Evolutionary conservation across 768 basidiomycete genomes (phyloP).

Genomic region (Coprinopsis marcescibilis): DNA sequence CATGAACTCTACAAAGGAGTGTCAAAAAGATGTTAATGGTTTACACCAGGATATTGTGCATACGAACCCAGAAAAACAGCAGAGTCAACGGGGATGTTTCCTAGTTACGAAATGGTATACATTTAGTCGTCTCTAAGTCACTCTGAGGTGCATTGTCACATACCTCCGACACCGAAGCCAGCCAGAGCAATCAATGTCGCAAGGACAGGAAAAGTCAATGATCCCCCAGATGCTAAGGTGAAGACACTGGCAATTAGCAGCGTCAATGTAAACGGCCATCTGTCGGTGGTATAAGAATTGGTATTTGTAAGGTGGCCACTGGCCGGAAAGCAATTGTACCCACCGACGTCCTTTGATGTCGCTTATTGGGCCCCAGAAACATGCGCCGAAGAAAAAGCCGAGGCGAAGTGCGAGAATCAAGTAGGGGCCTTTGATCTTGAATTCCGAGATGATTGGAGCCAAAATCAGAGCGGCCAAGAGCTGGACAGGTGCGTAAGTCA

Average conservation of each 20-base stretch:
- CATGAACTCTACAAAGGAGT: neutral
- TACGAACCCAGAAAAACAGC: neutral
- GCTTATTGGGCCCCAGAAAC: neutral
- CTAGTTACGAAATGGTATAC: neutral
- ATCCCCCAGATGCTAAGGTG: slow-evolving; percentile 55
- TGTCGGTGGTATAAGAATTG: neutral
- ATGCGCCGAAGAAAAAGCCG: neutral
- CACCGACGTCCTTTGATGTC: neutral
- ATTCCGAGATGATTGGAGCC: neutral
- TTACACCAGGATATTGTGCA: neutral
- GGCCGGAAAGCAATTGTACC: neutral
- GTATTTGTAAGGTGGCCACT: neutral
- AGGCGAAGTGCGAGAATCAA: neutral
- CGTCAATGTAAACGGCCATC: slow-evolving; percentile 53
- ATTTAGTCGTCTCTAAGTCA: neutral
- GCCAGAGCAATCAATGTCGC: slow-evolving; percentile 49
- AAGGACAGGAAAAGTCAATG: slow-evolving; percentile 46
- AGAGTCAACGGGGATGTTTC: slow-evolving; percentile 2
- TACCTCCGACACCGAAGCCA: slow-evolving; percentile 66
- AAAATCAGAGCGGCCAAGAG: neutral
- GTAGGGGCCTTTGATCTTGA: neutral
- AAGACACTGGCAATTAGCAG: slow-evolving; percentile 64
- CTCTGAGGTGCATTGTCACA: neutral
- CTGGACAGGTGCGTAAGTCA: neutral
- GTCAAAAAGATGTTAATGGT: neutral